Base-by-base conservation (phyloP, 352 stramenopile genomes). In the Pythium oligandrum region DNA sequence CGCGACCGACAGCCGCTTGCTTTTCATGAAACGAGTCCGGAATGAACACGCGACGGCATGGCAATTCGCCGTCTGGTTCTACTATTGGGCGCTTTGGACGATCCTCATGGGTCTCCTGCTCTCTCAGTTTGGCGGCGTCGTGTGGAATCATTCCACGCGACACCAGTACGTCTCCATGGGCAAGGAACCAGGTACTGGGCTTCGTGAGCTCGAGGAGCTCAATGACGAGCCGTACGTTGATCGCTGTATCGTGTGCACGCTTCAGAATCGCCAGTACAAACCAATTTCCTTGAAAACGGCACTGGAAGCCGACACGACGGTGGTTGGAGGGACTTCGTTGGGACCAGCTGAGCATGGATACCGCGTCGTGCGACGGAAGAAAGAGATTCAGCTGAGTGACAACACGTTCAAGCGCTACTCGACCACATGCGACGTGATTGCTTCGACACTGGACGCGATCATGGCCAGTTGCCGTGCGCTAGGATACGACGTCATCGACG, bases 401-500 rank as follows among this genome's bases (percentile, higher is more conserved):
- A 47, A 49, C 2, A 34, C 36, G 3, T 3, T 44, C 8, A 26
- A 26, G 4, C 48, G 26, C 2, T 62, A 48, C 12, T 3, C 40
- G 1, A 40, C n/a, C 9, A 38, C 43, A 9, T 72, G 60, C 43
- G 53, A 66, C 26, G 17, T 58, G 3, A 48, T 68, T 3, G 64
- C 64, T 0, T 64, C 55, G 33, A 66, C 55, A 4, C 38, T 69
- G 9, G 60, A 72, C 36, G 59, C 48, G 7, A 63, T 72, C 11
- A 9, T 69, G n/a, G 59, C 57, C 17, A 72, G 57, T 35, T 69
- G 64, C 39, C 4, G 6, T 6, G 40, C 47, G 9, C 47, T 75
- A 5, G 67, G 64, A 1, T 75, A 68, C 45, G 63, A 72, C 17
- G 56, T 68, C 36, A 66, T 55, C 3, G 38, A 51, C 7, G 67